A percentile compares a stretch with the other conserved stretches of the same genome.
These are phyloP conservation scores for Delphinella strobiligena DNA, from an alignment of 2,329 filamentous ascomycete species.

Conservation along the genomic window DNA sequence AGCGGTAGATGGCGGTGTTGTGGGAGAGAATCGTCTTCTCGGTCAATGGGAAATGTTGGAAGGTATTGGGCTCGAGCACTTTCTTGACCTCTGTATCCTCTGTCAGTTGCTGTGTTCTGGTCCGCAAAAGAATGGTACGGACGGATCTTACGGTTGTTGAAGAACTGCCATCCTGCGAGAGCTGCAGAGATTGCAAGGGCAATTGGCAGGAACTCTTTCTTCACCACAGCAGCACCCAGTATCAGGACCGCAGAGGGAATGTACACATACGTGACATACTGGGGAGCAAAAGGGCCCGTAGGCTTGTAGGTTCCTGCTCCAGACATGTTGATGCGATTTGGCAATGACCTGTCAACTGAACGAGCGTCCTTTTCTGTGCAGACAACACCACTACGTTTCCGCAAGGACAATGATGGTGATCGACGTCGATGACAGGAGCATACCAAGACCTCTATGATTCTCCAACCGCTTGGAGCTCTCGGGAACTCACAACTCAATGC, in stretches of 20 bases:
- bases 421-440: too few species aligned
- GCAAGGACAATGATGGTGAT: too few species aligned
- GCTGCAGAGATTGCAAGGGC: slow-evolving; percentile 54
- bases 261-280: slow-evolving; percentile 69
- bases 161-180: slow-evolving; percentile 61
- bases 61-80: slow-evolving; percentile 73
- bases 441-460: too few species aligned
- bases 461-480: too few species aligned
- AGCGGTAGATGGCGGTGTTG: slow-evolving; percentile 99
- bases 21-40: slow-evolving; percentile 95
- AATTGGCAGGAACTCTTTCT: slow-evolving; percentile 63
- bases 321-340: too few species aligned
- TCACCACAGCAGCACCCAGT: slow-evolving; percentile 63
- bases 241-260: slow-evolving; percentile 72
- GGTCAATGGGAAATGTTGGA: slow-evolving; percentile 85
- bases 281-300: slow-evolving; percentile 38
- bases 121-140: too few species aligned
- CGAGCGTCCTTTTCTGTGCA: too few species aligned
- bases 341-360: too few species aligned
- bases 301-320: slow-evolving; percentile 13
- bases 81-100: slow-evolving; percentile 53
- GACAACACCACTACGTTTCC: too few species aligned
- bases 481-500: too few species aligned
- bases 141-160: slow-evolving; percentile 50
- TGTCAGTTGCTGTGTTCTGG: slow-evolving; percentile 9